Base-by-base conservation (phyloP, 352 stramenopile species). In the Phytophthora melonis region DNA sequence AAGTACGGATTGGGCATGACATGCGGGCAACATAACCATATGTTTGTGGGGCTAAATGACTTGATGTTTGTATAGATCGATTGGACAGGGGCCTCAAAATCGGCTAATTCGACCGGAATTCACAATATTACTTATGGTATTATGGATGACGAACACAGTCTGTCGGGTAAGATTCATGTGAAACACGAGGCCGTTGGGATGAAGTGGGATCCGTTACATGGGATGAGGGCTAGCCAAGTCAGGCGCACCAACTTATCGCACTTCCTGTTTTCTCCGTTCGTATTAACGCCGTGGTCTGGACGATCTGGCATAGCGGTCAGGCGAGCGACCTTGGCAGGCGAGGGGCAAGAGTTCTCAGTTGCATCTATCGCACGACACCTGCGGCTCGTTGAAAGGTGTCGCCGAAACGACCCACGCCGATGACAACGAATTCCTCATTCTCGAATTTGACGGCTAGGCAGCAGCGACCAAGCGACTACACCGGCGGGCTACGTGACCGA, bases 391-490 rank as follows among this genome's bases (percentile, higher is more conserved):
- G 41, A 49, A 49, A 14, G 41, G 2, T 52, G 45, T 52, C 45
- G 45, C n/a, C 16, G 45, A 23, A 52, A 25, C 41, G n/a, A 23
- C 45, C 45, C 45, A 2, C n/a, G 1, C 45, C 45, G 8, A 21
- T 14, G 45, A 52, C n/a, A 5, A 23, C 14, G 18, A 23, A 50
- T 3, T 50, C 43, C 18, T 23, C 63, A 69, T 63, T 69, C 63
- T 43, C 56, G 14, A 63, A 63, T 58, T 63, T 57, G 11, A 47
- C 32, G 30, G 7, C 10, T 58, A 58, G 18, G 11, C 45, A 53
- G n/a, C 59, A 57, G 4, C n/a, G 14, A 54, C 1, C 47, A 27
- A 54, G 18, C 19, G 13, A 54, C 47, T n/a, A 54, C 30, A 27
- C 19, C 6, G 4, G 9, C n/a, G 18, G 19, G 27, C 27, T 58